A percentile compares a stretch with the other conserved stretches of the same genome.
Evolutionary conservation across 805 yeast genomes (phyloP).

Genomic region (Candida broadrunensis): DNA sequence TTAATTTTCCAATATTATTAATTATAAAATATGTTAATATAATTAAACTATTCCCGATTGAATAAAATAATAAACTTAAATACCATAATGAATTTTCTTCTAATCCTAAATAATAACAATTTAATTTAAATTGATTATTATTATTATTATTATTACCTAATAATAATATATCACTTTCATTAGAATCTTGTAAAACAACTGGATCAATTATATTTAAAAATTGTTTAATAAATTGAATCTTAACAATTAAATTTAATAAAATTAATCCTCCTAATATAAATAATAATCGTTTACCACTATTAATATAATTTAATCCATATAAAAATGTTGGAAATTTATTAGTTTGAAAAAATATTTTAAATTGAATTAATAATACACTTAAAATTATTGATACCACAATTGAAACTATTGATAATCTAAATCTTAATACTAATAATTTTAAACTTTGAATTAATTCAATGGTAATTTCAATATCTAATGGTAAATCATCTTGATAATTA

Average conservation of each 20-base stretch:
- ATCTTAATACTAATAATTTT: constrained; percentile 68
- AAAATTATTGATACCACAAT: constrained; percentile 63
- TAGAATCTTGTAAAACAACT: constrained; percentile 45
- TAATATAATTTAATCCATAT: constrained; percentile 32
- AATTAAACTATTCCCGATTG: constrained; percentile 29
- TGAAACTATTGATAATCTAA: constrained; percentile 70
- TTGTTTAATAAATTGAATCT: constrained; percentile 30
- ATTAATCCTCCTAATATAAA: constrained; percentile 22
- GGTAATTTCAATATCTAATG: constrained; percentile 38
- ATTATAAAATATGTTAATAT: constrained; percentile 3
- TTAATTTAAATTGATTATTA: constrained; percentile 34
- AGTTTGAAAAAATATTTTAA: constrained; percentile 36
- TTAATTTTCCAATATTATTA: neutral
- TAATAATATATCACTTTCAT: constrained; percentile 39
- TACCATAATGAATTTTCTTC: constrained; percentile 54
- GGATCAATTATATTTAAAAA: constrained; percentile 51
- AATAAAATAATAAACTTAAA: constrained; percentile 56
- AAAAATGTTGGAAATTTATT: constrained; percentile 27
- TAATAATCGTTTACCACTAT: constrained; percentile 17
- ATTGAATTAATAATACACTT: constrained; percentile 53
- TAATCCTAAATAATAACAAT: constrained; percentile 67
- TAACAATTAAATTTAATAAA: constrained; percentile 36
- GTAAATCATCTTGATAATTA: constrained; percentile 13
- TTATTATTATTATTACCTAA: too few relatives aligned
- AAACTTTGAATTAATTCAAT: constrained; percentile 61